Conservation (phyloP, 192 early-diverging fungal genomes). For the Kappamyces sp. region DNA sequence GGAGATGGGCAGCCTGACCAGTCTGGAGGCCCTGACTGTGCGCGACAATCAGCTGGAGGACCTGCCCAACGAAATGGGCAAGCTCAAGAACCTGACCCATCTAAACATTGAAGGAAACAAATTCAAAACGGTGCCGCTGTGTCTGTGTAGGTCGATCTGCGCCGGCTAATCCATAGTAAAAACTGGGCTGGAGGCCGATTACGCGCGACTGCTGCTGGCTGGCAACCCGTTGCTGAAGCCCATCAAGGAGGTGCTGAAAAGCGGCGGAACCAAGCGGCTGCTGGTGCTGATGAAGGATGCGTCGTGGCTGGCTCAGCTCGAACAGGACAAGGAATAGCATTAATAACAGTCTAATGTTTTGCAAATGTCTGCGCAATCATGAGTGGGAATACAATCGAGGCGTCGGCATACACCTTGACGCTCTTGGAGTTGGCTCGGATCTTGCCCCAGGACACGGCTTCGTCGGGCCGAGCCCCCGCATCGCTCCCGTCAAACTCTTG, state of each 20-base stretch:
- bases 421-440: conserved; percentile 73
- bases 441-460: conserved; percentile 98
- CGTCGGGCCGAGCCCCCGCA: conserved; percentile 94
- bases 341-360: conserved; percentile 26
- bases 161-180: conserved; percentile 1
- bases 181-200: conserved; percentile 7
- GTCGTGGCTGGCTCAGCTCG: neutral
- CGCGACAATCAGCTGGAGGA: conserved; percentile 26
- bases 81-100: conserved; percentile 9
- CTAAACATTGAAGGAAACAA: conserved; percentile 33
- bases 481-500: conserved; percentile 99
- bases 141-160: conserved; percentile 9
- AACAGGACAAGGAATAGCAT: neutral
- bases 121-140: conserved; percentile 25
- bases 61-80: conserved; percentile 27
- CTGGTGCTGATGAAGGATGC: conserved; percentile 22
- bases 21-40: conserved; percentile 27
- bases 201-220: conserved; percentile 9
- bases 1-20: conserved; percentile 35
- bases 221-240: conserved; percentile 24
- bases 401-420: conserved; percentile 93
- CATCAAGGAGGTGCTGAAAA: conserved; percentile 22
- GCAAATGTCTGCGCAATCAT: conserved; percentile 96
- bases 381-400: conserved; percentile 85
- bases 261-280: conserved; percentile 19